Percentiles rank a stretch among this genome's conserved stretches.
phyloP scores from a whole-genome alignment of 257 asterid species.

The Jacaranda mimosifolia region DNA sequence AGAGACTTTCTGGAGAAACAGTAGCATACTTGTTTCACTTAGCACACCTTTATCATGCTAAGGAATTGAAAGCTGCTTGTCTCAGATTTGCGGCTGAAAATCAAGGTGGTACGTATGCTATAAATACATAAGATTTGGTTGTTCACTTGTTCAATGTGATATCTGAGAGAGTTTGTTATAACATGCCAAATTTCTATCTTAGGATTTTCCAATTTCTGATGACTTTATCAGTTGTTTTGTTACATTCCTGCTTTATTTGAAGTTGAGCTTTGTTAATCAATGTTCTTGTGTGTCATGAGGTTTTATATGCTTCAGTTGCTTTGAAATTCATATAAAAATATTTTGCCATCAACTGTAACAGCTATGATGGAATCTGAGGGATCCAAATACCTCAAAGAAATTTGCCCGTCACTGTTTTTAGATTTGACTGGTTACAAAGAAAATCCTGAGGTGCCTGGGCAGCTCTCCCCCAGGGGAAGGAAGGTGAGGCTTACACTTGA shows the following conservation, averaged over 20 bases:
- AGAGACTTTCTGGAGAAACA: slow-evolving; percentile 54
- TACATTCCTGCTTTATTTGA: too few species aligned
- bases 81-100: slow-evolving; percentile 65
- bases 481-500: neutral
- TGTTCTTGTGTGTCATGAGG: too few species aligned
- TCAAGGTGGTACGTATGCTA: slow-evolving; percentile 48
- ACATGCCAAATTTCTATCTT: too few species aligned
- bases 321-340: too few species aligned
- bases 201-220: too few species aligned
- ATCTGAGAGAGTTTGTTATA: too few species aligned
- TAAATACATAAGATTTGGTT: neutral
- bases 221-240: too few species aligned
- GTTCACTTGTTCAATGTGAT: neutral
- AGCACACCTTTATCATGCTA: slow-evolving; percentile 53
- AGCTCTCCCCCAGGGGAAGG: neutral
- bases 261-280: too few species aligned
- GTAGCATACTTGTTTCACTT: slow-evolving; percentile 56
- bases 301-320: neutral
- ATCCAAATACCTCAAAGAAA: slow-evolving; percentile 10
- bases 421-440: slow-evolving; percentile 11
- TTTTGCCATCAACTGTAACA: neutral
- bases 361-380: slow-evolving; percentile 23
- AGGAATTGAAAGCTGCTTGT: slow-evolving; percentile 61
- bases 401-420: slow-evolving; percentile 13
- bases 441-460: neutral